Evolutionary conservation across 2,329 filamentous ascomycete species (phyloP).

Genomic region (Apiospora rasikravindrae): DNA sequence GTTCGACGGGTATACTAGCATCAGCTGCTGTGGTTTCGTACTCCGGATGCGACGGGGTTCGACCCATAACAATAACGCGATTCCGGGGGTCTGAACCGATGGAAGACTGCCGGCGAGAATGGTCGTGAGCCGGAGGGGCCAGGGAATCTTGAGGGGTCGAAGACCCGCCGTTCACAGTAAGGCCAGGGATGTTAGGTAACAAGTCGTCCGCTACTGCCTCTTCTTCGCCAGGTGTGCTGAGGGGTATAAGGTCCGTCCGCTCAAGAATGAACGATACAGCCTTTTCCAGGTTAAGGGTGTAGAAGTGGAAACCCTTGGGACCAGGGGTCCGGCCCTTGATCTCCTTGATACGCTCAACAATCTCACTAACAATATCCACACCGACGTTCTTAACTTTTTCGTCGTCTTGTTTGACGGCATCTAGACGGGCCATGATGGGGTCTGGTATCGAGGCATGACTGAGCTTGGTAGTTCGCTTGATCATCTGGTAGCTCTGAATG

Average conservation of each 20-base stretch:
- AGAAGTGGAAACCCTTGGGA: conserved; percentile 91
- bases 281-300: conserved; percentile 95
- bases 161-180: conserved; percentile 60
- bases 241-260: conserved; percentile 80
- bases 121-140: conserved; percentile 35
- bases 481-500: conserved; percentile 95
- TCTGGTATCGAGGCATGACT: conserved; percentile 85
- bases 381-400: conserved; percentile 81
- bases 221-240: conserved; percentile 52
- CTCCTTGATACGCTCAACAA: conserved; percentile 78
- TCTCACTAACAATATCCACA: conserved; percentile 82
- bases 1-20: conserved; percentile 75
- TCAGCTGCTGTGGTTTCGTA: conserved; percentile 78
- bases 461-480: conserved; percentile 91
- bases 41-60: conserved; percentile 62
- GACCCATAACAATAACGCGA: conserved; percentile 78
- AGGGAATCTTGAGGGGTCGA: conserved; percentile 33
- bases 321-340: conserved; percentile 62
- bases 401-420: conserved; percentile 77
- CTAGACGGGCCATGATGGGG: conserved; percentile 70
- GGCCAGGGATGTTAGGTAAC: conserved; percentile 48
- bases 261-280: conserved; percentile 93
- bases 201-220: conserved; percentile 57
- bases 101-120: conserved; percentile 72
- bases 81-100: conserved; percentile 87